These are phyloP conservation scores for Cladophialophora immunda DNA, from an alignment of 2,329 filamentous ascomycete genomes.

Conservation along the genomic window DNA sequence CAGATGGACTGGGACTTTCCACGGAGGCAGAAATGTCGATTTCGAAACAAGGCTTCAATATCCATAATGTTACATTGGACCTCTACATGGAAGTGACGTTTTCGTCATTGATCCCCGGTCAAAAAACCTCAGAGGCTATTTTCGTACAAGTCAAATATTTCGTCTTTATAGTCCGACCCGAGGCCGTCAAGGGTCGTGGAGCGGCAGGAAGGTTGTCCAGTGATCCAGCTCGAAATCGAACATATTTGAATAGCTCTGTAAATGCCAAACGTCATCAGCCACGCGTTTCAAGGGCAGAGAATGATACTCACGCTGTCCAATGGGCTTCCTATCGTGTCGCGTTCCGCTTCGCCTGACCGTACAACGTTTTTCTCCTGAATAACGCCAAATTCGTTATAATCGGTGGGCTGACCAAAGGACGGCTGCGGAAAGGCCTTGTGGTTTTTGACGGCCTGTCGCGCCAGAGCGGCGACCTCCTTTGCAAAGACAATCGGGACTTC, in stretches of 20 bases:
- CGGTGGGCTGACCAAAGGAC: not conserved
- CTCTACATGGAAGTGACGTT: no score
- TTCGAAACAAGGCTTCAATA: no score
- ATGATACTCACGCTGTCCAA: not conserved
- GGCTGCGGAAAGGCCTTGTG: not conserved
- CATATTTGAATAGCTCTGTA: not conserved
- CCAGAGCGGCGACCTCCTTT: slow-evolving; percentile 24
- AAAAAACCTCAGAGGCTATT: no score
- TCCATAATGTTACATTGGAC: no score
- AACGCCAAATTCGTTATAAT: not conserved
- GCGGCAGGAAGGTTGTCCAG: not conserved
- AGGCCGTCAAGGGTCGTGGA: not conserved
- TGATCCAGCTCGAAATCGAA: slow-evolving; percentile 9
- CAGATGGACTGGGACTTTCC: no score
- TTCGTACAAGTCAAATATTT: no score
- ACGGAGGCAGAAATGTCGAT: no score
- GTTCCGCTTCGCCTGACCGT: not conserved
- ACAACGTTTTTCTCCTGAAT: not conserved
- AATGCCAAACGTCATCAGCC: not conserved
- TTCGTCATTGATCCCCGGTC: no score
- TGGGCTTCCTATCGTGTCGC: not conserved
- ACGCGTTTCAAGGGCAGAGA: not conserved
- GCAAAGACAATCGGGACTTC: slow-evolving; percentile 11
- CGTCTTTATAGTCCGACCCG: no score
- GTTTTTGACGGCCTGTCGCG: slow-evolving; percentile 33